Evolutionary conservation across 163 green algal genomes (phyloP), one percentile per base, ranked within the genome.

Genomic region (Scenedesmus sp.): DNA sequence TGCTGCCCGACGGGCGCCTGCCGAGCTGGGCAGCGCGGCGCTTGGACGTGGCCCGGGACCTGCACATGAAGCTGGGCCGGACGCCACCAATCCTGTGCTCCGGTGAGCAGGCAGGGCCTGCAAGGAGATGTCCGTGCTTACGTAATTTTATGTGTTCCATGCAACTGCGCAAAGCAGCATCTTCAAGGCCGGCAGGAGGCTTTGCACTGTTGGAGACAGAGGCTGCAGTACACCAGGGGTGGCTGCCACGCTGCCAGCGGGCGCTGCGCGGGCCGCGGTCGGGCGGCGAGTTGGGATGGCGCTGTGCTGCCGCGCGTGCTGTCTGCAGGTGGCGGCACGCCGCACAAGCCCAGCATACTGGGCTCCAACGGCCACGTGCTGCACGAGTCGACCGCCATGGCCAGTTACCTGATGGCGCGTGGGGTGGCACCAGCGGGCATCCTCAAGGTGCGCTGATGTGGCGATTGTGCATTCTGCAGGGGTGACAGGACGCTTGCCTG

Each of bases 311-410:
- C 10, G 35, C 56, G 24, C 43, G n/a, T 51, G 18, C 46, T 40
- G 26, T 37, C 6, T 86, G n/a, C 86, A 95, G 94, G 97, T n/a
- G 96, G 95, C 4, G 97, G 97, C 68, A 98, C 97, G 1, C 97
- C 97, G 12, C 97, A 99, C 93, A 97, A 97, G 91, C 94, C 90
- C 2, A 92, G 96, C 0, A 87, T 97, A 6, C 80, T 98, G 2
- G 85, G 91, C 26, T 10, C 70, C 0, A 90, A 73, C 16, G 96
- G 96, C 12, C 94, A 95, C 59, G 94, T 97, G 0, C 40, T 98
- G 7, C 95, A 98, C 79, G 97, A 99, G 89, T 88, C 91, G 24
- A 96, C 95, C 1, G 92, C 93, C 3, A 97, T 96, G 83, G 94
- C 95, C 0, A 53, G 93, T 0, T 97, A 97, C 89, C 94, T 98